Evolutionary conservation across 1,284 basidiomycete genomes (phyloP).

Genomic region (Albatrellus sp.): DNA sequence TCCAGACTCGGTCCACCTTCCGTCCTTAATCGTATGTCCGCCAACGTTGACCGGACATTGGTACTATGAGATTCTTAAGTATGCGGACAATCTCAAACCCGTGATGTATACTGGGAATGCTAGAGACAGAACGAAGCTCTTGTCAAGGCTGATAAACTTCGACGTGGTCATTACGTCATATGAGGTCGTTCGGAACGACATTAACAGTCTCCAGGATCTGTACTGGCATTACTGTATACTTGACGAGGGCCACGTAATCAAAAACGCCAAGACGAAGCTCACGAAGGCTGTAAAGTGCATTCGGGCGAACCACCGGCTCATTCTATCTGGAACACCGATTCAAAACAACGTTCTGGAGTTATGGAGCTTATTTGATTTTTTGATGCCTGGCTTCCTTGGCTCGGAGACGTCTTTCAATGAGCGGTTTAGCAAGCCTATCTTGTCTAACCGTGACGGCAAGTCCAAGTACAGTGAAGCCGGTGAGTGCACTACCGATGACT

Average conservation of each 20-base stretch:
- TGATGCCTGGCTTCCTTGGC: slow-evolving; percentile 98
- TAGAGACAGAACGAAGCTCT: slow-evolving; percentile 68
- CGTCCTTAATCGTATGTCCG: slow-evolving; percentile 93
- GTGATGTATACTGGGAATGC: slow-evolving; percentile 87
- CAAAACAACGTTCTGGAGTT: slow-evolving; percentile 98
- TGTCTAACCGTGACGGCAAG: slow-evolving; percentile 93
- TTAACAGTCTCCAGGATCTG: slow-evolving; percentile 60
- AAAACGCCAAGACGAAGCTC: slow-evolving; percentile 96
- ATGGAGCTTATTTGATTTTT: slow-evolving; percentile 98
- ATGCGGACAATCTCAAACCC: slow-evolving; percentile 76
- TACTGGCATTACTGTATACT: slow-evolving; percentile 96
- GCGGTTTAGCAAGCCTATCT: slow-evolving; percentile 90
- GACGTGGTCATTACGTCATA: slow-evolving; percentile 96
- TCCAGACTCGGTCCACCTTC: slow-evolving; percentile 76
- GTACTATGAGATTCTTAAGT: slow-evolving; percentile 96
- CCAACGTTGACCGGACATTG: slow-evolving; percentile 97
- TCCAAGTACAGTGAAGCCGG: slow-evolving; percentile 90
- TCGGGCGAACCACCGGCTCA: slow-evolving; percentile 83
- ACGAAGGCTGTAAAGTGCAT: slow-evolving; percentile 93
- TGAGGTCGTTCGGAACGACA: slow-evolving; percentile 95
- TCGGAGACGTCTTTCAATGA: slow-evolving; percentile 94
- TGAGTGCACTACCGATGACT: slow-evolving; percentile 23
- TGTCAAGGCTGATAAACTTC: slow-evolving; percentile 54
- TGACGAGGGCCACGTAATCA: slow-evolving; percentile 98
- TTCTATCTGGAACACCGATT: slow-evolving; percentile 95